Evolutionary conservation across 176 grass and related monocot species (phyloP).

Genomic region (Alloteropsis semialata): DNA sequence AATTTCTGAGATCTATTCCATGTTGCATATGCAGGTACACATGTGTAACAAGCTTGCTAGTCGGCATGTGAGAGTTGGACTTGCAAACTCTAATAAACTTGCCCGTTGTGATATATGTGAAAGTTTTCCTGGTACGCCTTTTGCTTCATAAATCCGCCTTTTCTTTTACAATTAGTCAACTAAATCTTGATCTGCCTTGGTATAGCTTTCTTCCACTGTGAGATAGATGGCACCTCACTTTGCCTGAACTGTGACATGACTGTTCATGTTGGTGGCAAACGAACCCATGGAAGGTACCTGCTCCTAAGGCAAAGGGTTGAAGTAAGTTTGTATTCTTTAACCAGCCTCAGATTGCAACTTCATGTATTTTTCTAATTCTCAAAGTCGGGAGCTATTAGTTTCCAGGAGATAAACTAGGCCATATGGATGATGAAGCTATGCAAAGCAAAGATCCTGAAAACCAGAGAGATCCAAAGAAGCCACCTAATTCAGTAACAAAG

Average conservation of each 20-base stretch:
- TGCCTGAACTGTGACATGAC: conserved; percentile 95
- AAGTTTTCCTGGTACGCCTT: conserved; percentile 71
- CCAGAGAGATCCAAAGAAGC: conserved; percentile 45
- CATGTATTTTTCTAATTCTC: conserved; percentile 1
- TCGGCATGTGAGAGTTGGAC: conserved; percentile 96
- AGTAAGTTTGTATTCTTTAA: conserved; percentile 55
- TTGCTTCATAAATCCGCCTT: background rate
- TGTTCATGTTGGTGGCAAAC: conserved; percentile 97
- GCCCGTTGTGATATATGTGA: conserved; percentile 96
- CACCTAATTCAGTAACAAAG: conserved; percentile 31
- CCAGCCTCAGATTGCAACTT: background rate
- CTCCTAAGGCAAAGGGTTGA: conserved; percentile 90
- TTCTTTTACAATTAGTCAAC: background rate
- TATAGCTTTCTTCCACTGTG: conserved; percentile 99
- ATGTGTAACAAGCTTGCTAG: conserved; percentile 99
- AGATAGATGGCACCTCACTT: conserved; percentile 94
- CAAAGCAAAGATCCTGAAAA: conserved; percentile 58
- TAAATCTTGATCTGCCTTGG: background rate
- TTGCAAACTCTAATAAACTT: conserved; percentile 86
- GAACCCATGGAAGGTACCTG: conserved; percentile 89
- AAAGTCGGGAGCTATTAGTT: conserved; percentile 51
- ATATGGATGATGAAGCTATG: conserved; percentile 63
- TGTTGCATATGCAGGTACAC: conserved; percentile 68
- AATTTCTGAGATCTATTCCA: conserved; percentile 11
- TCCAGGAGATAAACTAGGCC: conserved; percentile 81